Percentiles rank a stretch among this genome's conserved stretches.
phyloP scores from a whole-genome alignment of 441 rosid genomes.

The Geranium incanum region DNA sequence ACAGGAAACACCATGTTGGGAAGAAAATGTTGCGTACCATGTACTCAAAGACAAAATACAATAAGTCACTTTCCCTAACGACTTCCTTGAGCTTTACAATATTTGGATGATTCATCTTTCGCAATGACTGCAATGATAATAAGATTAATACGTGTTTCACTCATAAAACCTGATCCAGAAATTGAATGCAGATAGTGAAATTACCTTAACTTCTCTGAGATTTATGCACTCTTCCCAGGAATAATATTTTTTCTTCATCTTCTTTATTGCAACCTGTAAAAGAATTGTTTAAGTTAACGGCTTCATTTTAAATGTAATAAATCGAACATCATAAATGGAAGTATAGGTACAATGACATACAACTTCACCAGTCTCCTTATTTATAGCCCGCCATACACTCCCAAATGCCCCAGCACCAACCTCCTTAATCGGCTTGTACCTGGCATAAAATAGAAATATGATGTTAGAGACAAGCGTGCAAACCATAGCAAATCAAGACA shows the following conservation, averaged over 20 bases:
- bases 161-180: neutral
- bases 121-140: slow-evolving; percentile 49
- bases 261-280: slow-evolving; percentile 82
- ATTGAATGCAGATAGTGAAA: neutral
- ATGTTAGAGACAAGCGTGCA: slow-evolving; percentile 4
- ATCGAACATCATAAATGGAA: neutral
- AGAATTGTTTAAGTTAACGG: neutral
- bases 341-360: slow-evolving; percentile 41
- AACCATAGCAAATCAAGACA: neutral
- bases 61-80: slow-evolving; percentile 72
- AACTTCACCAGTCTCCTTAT: slow-evolving; percentile 81
- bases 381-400: slow-evolving; percentile 81
- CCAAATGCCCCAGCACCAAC: slow-evolving; percentile 99
- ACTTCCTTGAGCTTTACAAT: slow-evolving; percentile 83
- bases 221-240: slow-evolving; percentile 71
- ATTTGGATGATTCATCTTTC: slow-evolving; percentile 33
- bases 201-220: slow-evolving; percentile 86
- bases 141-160: neutral
- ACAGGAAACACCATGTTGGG: neutral
- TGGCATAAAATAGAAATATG: slow-evolving; percentile 19
- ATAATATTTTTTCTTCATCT: slow-evolving; percentile 90
- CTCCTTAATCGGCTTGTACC: slow-evolving; percentile 82
- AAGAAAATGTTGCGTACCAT: slow-evolving; percentile 38
- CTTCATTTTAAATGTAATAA: too few relatives aligned
- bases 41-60: slow-evolving; percentile 84